Conservation (phyloP, 345 rosid genomes). For the Syzygium aqueum region DNA sequence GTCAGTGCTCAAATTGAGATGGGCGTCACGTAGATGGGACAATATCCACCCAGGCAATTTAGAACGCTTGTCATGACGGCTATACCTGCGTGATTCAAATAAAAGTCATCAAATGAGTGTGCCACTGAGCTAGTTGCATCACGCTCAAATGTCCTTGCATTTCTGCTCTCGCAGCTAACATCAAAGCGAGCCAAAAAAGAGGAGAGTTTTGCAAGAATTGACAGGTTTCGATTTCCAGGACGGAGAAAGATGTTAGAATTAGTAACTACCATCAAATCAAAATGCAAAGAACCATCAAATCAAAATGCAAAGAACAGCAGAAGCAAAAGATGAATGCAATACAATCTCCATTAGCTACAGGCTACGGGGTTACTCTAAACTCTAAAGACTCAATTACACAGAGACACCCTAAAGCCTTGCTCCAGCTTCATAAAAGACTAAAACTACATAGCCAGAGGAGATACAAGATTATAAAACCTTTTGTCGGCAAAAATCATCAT, state of each 20-base stretch:
- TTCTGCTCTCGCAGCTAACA: not conserved
- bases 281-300: not conserved
- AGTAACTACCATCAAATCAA: not conserved
- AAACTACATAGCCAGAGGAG: not conserved
- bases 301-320: not conserved
- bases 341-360: not conserved
- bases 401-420: not conserved
- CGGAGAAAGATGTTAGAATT: not conserved
- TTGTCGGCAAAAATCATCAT: slow-evolving; percentile 99
- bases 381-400: not conserved
- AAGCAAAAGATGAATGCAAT: not conserved
- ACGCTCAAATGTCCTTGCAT: not conserved
- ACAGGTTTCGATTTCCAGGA: not conserved
- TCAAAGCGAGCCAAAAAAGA: not conserved
- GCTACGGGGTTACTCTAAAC: not conserved
- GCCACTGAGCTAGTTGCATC: not conserved
- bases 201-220: not conserved
- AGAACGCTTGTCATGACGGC: slow-evolving; percentile 94
- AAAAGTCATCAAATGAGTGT: not conserved
- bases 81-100: slow-evolving; percentile 48
- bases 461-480: slow-evolving; percentile 25
- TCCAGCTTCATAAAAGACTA: not conserved
- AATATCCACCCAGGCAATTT: slow-evolving; percentile 96
- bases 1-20: slow-evolving; percentile 92
- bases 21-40: slow-evolving; percentile 80